Percentiles rank a stretch among this genome's conserved stretches.
Evolutionary conservation across 2,329 filamentous ascomycete genomes (phyloP).

Genomic region (Penicillium rolfsii): DNA sequence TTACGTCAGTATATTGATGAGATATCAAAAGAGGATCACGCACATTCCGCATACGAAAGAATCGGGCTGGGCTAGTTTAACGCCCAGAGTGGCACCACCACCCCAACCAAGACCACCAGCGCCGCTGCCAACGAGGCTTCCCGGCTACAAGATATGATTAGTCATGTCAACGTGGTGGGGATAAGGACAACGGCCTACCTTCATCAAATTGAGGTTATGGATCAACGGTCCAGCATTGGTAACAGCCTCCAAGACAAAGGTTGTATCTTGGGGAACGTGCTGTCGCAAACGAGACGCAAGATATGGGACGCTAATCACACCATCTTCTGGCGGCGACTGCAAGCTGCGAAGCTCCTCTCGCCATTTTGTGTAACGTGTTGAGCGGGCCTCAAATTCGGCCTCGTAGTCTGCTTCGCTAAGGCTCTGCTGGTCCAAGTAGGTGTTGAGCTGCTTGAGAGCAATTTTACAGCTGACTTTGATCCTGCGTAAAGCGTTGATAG

Average conservation of each 20-base stretch:
- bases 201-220: constrained; percentile 28
- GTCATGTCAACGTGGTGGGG: background rate
- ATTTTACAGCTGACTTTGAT: constrained; percentile 46
- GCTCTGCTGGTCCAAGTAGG: constrained; percentile 24
- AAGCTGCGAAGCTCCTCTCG: constrained; percentile 5
- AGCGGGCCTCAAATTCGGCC: constrained; percentile 13
- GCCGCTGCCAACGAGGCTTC: constrained; percentile 47
- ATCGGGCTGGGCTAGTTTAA: constrained; percentile 67
- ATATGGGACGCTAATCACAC: constrained; percentile 55
- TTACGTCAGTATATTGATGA: background rate
- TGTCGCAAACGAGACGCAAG: constrained; percentile 58
- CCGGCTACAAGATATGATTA: constrained; percentile 20
- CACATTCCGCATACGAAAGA: constrained; percentile 61
- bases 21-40: background rate
- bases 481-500: constrained; percentile 46
- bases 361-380: constrained; percentile 15
- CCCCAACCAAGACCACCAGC: constrained; percentile 79
- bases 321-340: constrained; percentile 11
- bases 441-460: constrained; percentile 55
- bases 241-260: constrained; percentile 76
- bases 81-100: constrained; percentile 71
- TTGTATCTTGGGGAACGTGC: constrained; percentile 63
- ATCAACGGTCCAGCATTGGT: constrained; percentile 60
- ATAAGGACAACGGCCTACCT: constrained; percentile 5
- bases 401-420: constrained; percentile 9